Percentiles rank a stretch among this genome's conserved stretches.
phyloP scores from a whole-genome alignment of 1,139 yeast genomes.

The Sugiyamaella paludigena region DNA sequence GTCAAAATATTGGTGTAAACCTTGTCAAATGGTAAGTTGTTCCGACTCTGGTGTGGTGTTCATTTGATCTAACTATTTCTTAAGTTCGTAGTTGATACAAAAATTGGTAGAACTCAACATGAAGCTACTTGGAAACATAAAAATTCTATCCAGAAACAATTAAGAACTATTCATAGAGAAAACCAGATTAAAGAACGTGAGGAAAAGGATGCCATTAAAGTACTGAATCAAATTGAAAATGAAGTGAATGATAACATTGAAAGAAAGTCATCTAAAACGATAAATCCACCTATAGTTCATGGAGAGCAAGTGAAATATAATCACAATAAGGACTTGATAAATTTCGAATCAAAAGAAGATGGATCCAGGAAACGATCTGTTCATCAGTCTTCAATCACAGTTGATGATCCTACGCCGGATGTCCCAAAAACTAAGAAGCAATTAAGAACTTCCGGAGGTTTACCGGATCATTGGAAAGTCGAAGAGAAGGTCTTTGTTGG shows the following conservation, averaged over 20 bases:
- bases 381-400: not conserved
- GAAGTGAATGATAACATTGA: constrained; percentile 16
- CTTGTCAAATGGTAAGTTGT: constrained; percentile 44
- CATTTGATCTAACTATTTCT: constrained; percentile 4
- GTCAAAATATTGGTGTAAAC: constrained; percentile 47
- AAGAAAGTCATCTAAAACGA: not conserved
- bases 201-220: constrained; percentile 27
- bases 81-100: constrained; percentile 46
- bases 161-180: constrained; percentile 37
- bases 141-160: constrained; percentile 30
- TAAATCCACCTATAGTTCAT: not conserved
- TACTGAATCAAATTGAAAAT: constrained; percentile 25
- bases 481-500: constrained; percentile 11
- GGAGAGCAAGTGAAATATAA: not conserved
- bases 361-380: not conserved
- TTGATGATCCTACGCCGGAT: constrained; percentile 15
- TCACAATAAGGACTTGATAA: too few species aligned
- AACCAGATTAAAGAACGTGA: constrained; percentile 32
- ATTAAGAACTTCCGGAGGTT: constrained; percentile 9
- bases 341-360: not conserved
- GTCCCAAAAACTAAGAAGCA: constrained; percentile 5
- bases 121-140: constrained; percentile 43
- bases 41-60: not conserved
- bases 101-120: constrained; percentile 41
- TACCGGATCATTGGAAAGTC: constrained; percentile 14